Percentiles rank a stretch among this genome's conserved stretches.
phyloP scores from a whole-genome alignment of 164 flowering plant genomes.

The Vitis labrusca region DNA sequence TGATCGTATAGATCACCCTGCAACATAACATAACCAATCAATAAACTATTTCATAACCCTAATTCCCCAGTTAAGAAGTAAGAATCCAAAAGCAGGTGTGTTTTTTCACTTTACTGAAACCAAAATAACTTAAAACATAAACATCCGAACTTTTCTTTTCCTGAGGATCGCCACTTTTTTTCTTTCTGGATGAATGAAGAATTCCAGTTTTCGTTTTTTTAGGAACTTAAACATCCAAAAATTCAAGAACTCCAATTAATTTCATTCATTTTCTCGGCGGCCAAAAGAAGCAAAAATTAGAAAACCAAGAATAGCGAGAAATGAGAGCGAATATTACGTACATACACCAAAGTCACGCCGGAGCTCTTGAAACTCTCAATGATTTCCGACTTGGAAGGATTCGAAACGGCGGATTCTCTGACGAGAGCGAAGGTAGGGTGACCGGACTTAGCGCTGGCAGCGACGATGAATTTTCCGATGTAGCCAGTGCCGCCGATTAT shows the following conservation, averaged over 20 bases:
- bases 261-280: neutral
- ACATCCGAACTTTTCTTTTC: too few species aligned
- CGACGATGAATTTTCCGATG: conserved; percentile 49
- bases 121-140: too few species aligned
- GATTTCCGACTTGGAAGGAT: conserved; percentile 29
- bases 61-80: conserved; percentile 6
- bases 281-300: neutral
- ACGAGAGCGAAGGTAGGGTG: conserved; percentile 46
- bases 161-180: too few species aligned
- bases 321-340: conserved; percentile 5
- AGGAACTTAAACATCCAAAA: neutral
- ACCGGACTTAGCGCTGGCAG: conserved; percentile 38
- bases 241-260: neutral
- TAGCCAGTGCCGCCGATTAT: conserved; percentile 54
- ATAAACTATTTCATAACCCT: conserved; percentile 35
- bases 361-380: conserved; percentile 27
- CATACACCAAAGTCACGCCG: conserved; percentile 8
- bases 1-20: too few species aligned
- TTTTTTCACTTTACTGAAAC: neutral
- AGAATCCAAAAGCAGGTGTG: neutral
- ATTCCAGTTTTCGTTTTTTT: too few species aligned
- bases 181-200: too few species aligned
- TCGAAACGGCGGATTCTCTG: conserved; percentile 31
- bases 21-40: conserved; percentile 29
- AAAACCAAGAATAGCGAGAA: neutral